Percentiles rank a stretch among this genome's conserved stretches.
These are phyloP conservation scores for Axilococcus clingmanii DNA, from an alignment of 139 green algal species.

Conservation along the genomic window DNA sequence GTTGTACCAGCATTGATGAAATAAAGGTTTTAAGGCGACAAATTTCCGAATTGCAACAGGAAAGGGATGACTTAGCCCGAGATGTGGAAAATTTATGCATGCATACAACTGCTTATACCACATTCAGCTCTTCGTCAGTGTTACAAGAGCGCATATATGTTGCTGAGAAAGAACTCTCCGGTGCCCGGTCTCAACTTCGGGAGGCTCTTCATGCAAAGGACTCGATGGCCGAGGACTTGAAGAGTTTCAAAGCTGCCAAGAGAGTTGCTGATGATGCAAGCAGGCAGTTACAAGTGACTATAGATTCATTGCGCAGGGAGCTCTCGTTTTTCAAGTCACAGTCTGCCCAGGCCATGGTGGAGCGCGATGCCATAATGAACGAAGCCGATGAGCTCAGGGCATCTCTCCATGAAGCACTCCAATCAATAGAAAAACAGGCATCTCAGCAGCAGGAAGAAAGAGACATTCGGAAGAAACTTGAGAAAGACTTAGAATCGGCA, in stretches of 20 bases:
- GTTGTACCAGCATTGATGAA: neutral
- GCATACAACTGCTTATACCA: conserved; percentile 10
- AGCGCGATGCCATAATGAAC: conserved; percentile 1
- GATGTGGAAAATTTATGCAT: conserved; percentile 10
- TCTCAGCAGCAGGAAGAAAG: neutral
- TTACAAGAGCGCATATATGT: conserved; percentile 9
- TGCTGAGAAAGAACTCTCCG: conserved; percentile 10
- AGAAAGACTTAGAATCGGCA: neutral
- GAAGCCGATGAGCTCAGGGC: conserved; percentile 1
- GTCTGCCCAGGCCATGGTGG: conserved; percentile 2
- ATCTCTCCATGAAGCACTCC: too few species aligned
- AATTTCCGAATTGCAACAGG: neutral
- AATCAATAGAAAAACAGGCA: neutral
- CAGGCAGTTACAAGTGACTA: neutral
- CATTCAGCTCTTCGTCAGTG: conserved; percentile 9
- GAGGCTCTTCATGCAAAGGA: neutral
- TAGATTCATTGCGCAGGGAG: conserved; percentile 3
- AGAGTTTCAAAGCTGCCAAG: conserved; percentile 3
- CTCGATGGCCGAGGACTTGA: conserved; percentile 2
- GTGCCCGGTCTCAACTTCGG: neutral
- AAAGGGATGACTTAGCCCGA: conserved; percentile 10
- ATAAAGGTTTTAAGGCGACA: conserved; percentile 1
- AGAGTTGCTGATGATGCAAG: neutral
- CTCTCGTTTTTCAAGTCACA: conserved; percentile 5
- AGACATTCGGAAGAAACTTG: neutral